phyloP scores from a whole-genome alignment of 75 land plant species.

The Picea glauca region DNA sequence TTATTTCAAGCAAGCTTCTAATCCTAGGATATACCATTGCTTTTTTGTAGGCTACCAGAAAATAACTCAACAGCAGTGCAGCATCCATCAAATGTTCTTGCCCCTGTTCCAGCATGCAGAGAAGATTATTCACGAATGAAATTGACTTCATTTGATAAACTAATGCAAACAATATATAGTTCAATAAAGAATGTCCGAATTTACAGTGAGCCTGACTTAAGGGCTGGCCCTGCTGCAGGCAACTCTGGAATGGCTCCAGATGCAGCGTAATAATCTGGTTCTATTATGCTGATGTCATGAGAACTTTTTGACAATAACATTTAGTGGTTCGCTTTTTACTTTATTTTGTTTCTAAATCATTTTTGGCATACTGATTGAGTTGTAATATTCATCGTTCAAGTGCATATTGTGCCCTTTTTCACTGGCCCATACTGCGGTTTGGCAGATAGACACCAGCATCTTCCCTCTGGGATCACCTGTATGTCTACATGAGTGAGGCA shows the following conservation, averaged over 20 bases:
- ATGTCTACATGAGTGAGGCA: not conserved
- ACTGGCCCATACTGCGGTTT: not conserved
- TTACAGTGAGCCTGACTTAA: constrained; percentile 57
- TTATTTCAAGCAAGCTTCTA: not conserved
- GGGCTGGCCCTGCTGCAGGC: constrained; percentile 29
- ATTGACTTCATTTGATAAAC: constrained; percentile 86
- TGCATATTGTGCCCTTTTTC: not conserved
- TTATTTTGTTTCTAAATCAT: not conserved
- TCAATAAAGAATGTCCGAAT: constrained; percentile 80
- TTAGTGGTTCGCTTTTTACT: not conserved
- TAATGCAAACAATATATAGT: constrained; percentile 63
- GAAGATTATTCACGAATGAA: constrained; percentile 55
- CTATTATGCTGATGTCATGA: not conserved
- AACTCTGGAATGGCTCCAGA: constrained; percentile 82
- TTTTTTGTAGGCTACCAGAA: constrained; percentile 16
- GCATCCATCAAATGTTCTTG: constrained; percentile 18
- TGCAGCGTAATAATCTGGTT: constrained; percentile 68
- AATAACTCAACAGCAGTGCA: not conserved
- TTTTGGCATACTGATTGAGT: not conserved
- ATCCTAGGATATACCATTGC: not conserved
- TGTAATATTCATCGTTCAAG: not conserved
- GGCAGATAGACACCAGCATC: not conserved
- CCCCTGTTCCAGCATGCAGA: constrained; percentile 61
- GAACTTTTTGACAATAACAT: no score
- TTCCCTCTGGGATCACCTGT: not conserved